Evolutionary conservation across 108 stramenopile genomes (phyloP), one percentile per base, ranked within the genome.

Genomic region (Skeletonema grethae): DNA sequence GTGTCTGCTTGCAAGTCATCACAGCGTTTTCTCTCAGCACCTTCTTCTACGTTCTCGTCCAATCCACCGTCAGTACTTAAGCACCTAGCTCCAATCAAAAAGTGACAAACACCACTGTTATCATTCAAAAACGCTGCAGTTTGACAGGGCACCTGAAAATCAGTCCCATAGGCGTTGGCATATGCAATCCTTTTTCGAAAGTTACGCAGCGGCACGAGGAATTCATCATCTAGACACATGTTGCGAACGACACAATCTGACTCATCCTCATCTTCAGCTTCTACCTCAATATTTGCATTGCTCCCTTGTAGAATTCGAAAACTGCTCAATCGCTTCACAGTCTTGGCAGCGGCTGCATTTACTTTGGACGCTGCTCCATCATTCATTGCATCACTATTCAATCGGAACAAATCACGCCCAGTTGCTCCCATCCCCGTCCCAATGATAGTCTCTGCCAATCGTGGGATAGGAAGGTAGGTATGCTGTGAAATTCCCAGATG

Each of bases 81-180:
- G 29, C 57, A 20, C 62, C 69, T 75, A 34, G 41, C 38, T 18
- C 58, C 68, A 13, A 69, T 43, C 9, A 79, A 70, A 67, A 76
- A 74, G 64, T 90, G 80, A 55, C 79, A 84, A 8, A 90, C 91
- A 28, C 84, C 61, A 29, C 85, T 86, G 1, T 82, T 68, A 8
- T 82, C 84, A 29, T 78, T 70, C 69, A 95, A 75, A 75, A 95
- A 95, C 9, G 94, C 90, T 20, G 94, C 94, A 2, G 94, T 95
- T 22, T 69, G 61, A 9, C 83, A 81, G 1, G 94, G 94, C 11
- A 95, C 94, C 7, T 90, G 90, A 84, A 95, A 95, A 74, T 95
- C 94, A 5, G 94, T 95, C 22, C 85, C 77, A 55, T 87, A 95
- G n/a, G 89, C 89, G 81, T 95, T 95, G 73, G 91, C 91, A 81